Base-by-base conservation (phyloP, 169 alveolate genomes). In the Plasmodium berghei region DNA sequence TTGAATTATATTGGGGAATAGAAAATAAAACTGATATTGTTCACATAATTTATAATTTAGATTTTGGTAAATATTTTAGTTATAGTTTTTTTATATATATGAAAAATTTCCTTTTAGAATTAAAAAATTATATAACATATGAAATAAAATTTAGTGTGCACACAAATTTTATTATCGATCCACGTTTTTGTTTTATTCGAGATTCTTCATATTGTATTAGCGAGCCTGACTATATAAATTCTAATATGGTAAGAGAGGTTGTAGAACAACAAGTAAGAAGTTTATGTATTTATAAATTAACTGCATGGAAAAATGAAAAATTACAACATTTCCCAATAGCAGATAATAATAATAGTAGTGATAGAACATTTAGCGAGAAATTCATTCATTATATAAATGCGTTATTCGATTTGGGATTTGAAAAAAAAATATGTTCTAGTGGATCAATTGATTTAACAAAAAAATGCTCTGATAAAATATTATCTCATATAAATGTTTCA, bases 241-340 rank as follows among this genome's bases (percentile, higher is more conserved):
- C 90, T 9, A 67, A 80, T 40, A 72, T 80, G 1, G 83, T 67
- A 14, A 20, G 90, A 24, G 83, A 80, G 40, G 90, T 80, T 14
- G 83, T 80, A 45, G 90, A 80, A 61, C 90, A 80, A 49, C 80
- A 80, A n/a, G 90, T 80, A 4, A 69, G 85, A 40, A 67, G 90
- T 24, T 54, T 80, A 58, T 80, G 90, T 28, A 71, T 80, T 10
- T 80, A 80, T 71, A 63, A 80, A 22, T 48, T 80, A 49, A 80
- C 90, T 45, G 55, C 74, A 45, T 63, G 46, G 24, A 26, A 8
- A 26, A 3, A 28, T 14, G 28, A 49, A 20, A 24, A 34, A 40
- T n/a, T 42, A 59, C 5, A 9, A 73, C 42, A 34, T 0, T 3
- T 34, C 0, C 42, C 42, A 34, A 4, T 34, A 34, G 4, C 1